These are phyloP conservation scores for Coniochaeta hoffmannii DNA, from an alignment of 2,329 filamentous ascomycete species.

Conservation along the genomic window DNA sequence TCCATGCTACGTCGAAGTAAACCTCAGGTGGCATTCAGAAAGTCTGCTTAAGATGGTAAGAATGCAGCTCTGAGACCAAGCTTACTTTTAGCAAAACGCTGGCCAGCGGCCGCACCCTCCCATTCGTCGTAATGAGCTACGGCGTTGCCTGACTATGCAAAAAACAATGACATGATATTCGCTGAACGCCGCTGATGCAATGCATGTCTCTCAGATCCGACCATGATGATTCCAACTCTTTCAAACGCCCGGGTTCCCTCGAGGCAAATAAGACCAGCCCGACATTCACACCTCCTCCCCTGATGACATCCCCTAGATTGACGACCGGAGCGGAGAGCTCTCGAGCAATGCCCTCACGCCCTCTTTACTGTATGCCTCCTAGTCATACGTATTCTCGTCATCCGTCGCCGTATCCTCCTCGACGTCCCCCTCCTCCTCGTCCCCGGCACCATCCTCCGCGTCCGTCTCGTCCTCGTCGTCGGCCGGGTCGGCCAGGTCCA, in stretches of 20 bases:
- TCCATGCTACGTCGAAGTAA: no score
- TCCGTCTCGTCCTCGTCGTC: slow-evolving; percentile 37
- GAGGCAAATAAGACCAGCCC: not conserved
- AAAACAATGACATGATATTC: not conserved
- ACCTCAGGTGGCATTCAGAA: no score
- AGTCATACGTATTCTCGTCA: slow-evolving; percentile 13
- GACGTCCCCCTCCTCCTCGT: slow-evolving; percentile 24
- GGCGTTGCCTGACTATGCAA: no score
- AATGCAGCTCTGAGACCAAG: no score
- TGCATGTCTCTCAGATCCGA: not conserved
- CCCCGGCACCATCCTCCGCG: slow-evolving; percentile 31
- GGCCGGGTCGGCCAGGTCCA: slow-evolving; percentile 54
- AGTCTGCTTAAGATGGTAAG: no score
- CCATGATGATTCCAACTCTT: not conserved
- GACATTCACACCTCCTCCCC: not conserved
- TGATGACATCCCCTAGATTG: not conserved
- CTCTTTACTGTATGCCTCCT: not conserved
- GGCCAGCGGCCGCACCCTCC: no score
- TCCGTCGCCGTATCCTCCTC: slow-evolving; percentile 20
- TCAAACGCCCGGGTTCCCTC: not conserved
- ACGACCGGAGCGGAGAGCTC: not conserved
- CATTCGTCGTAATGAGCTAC: not conserved
- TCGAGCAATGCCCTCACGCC: not conserved
- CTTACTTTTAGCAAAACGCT: no score
- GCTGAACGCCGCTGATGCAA: not conserved